Percentiles rank a stretch among this genome's conserved stretches.
Conservation (phyloP, 495 filamentous ascomycete genomes). For the Xylaria castorea region DNA sequence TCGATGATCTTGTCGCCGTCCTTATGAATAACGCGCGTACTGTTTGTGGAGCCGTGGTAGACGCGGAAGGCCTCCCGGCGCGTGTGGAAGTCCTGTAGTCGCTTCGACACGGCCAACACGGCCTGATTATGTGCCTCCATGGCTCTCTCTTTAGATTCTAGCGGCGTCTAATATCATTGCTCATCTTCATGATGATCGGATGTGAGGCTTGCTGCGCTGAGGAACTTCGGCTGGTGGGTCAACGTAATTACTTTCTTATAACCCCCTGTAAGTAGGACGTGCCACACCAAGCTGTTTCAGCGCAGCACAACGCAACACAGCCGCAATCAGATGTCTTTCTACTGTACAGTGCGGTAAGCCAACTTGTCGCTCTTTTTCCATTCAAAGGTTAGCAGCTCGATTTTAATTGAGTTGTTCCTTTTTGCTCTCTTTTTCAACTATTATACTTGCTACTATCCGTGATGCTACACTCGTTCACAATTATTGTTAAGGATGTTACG, state of each 20-base stretch:
- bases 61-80: slow-evolving; percentile 68
- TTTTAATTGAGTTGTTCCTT: too few species aligned
- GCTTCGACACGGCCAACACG: slow-evolving; percentile 51
- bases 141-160: not conserved
- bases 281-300: slow-evolving; percentile 5
- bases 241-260: not conserved
- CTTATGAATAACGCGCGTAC: slow-evolving; percentile 60
- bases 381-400: too few species aligned
- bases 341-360: not conserved
- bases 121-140: slow-evolving; percentile 46
- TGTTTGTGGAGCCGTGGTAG: slow-evolving; percentile 77
- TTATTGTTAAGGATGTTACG: too few species aligned
- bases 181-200: not conserved
- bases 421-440: too few species aligned
- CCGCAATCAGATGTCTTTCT: not conserved
- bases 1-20: slow-evolving; percentile 59
- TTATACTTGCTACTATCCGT: too few species aligned
- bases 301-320: not conserved
- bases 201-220: not conserved
- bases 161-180: not conserved
- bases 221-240: not conserved
- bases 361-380: not conserved
- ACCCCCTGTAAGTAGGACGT: not conserved
- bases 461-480: too few species aligned
- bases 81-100: slow-evolving; percentile 58